Base-by-base conservation (phyloP, 2,329 filamentous ascomycete genomes). In the Helicocarpus griseus region DNA sequence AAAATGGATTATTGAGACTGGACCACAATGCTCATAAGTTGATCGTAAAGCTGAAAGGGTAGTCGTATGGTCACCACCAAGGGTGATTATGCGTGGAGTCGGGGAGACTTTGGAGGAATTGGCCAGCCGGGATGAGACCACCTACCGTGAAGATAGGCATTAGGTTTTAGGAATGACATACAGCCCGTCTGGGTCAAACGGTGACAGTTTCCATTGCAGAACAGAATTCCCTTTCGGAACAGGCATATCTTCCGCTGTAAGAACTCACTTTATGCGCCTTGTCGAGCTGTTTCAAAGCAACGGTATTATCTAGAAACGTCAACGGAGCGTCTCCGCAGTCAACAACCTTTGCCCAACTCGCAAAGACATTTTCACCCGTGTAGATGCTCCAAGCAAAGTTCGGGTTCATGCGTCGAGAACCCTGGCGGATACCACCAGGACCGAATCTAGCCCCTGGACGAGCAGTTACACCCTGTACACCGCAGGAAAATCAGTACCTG, bases 311-410 rank as follows among this genome's bases (percentile, higher is more conserved):
- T 60, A 94, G 84, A 0, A 89, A 89, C 0, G 85, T 87, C 58
- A 94, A 77, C 21, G 89, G 89, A 50, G 95, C 89, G 65, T 95
- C 90, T 43, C 89, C 89, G 67, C 90, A 95, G 73, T 95, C 90
- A 48, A 91, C 74, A 54, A 95, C 80, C 39, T 73, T 81, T 0
- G 87, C 85, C 85, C 86, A 91, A 49, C 78, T 84, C 33, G 74
- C 73, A 70, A 93, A 95, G 0, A 89, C 49, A 89, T 95, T 95
- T 58, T 94, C 77, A 36, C 77, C 78, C 1, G 87, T 88, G 21
- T 89, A 82, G 2, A 86, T 80, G 69, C 95, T 95, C 77, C 87
- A 89, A 63, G 85, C 86, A 39, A 87, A 81, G 66, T 86, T 87
- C 3, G 82, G 78, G 9, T 84, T 88, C 69, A 95, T 89, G 17